Conservation (phyloP, 768 basidiomycete species). For the Gymnopilus junonius region DNA sequence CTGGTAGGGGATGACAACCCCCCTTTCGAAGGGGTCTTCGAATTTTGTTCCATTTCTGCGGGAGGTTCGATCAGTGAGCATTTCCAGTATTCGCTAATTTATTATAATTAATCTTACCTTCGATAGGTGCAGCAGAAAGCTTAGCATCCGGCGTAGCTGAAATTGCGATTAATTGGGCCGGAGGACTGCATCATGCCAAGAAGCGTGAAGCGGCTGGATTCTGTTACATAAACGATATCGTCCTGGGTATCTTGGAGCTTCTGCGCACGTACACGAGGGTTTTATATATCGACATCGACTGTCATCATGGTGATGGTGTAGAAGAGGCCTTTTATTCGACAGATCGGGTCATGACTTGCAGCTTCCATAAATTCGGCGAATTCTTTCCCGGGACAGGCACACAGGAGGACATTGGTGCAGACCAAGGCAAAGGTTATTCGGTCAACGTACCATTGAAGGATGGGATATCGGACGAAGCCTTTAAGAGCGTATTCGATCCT, state of each 20-base stretch:
- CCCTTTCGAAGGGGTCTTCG: slow-evolving; percentile 92
- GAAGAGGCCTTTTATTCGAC: slow-evolving; percentile 99
- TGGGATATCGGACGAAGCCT: slow-evolving; percentile 90
- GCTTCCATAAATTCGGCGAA: slow-evolving; percentile 97
- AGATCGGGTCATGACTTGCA: slow-evolving; percentile 95
- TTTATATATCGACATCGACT: slow-evolving; percentile 97
- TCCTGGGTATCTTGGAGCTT: slow-evolving; percentile 91
- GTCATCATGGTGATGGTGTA: slow-evolving; percentile 98
- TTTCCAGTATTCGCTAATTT: neutral
- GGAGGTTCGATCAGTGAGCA: slow-evolving; percentile 87
- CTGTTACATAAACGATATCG: slow-evolving; percentile 99
- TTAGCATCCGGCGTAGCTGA: slow-evolving; percentile 84
- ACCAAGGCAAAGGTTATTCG: slow-evolving; percentile 84
- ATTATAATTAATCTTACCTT: slow-evolving; percentile 43
- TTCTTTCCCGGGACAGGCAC: slow-evolving; percentile 91
- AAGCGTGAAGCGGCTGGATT: slow-evolving; percentile 98
- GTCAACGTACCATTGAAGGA: slow-evolving; percentile 94
- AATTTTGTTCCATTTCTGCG: slow-evolving; percentile 94
- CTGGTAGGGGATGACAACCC: slow-evolving; percentile 92
- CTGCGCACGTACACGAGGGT: slow-evolving; percentile 84
- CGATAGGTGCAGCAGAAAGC: slow-evolving; percentile 84
- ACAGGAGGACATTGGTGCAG: slow-evolving; percentile 83
- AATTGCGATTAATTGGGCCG: slow-evolving; percentile 97
- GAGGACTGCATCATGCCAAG: slow-evolving; percentile 98
- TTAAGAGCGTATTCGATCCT: slow-evolving; percentile 87